Evolutionary conservation across 2,329 filamentous ascomycete genomes (phyloP), one percentile per base, ranked within the genome.

Genomic region (Eurotiales sp.): DNA sequence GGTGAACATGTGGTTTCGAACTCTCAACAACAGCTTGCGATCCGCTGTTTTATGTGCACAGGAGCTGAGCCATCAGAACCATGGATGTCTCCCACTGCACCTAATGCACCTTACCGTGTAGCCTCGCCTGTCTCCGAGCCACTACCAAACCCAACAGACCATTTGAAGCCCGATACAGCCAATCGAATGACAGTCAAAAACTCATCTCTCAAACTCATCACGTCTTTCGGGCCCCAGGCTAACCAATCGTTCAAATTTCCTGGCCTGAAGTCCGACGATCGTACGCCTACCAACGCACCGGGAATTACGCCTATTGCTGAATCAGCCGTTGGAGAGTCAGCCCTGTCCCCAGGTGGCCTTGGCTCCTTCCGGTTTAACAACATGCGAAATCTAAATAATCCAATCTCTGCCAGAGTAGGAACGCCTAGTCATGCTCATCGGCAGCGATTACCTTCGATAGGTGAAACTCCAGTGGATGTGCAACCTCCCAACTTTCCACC

Each of bases 41-140:
- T 96, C 44, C 80, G 91, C 61, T 97, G 84, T 70, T 96, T 96
- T 67, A 90, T 92, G 44, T 96, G 92, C 67, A 93, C 90, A 15
- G 90, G 88, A 21, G 79, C 86, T 17, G 90, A 96, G 65, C 87
- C 88, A 0, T 84, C 86, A 0, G 90, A 93, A 66, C 86, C 89
- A 1, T 96, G 90, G 91, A 82, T 85, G 17, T 95, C 91, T 8
- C 90, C 92, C 8, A 86, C 87, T 2, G 88, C 90, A 21, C 79
- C 85, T 61, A 77, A 81, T 57, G 78, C 77, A 8, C 61, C 47
- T 74, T 79, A 65, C 57, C 56, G 59, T 29, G 45, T 59, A 17
- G 54, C 55, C 22, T 59, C 59, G 23, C 61, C 84, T 71, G 64
- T 77, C 87, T 88, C 63, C 84, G 86, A 14, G 81, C 44, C 48